Base-by-base conservation (phyloP, 352 stramenopile genomes). In the Phytophthora parvispora region DNA sequence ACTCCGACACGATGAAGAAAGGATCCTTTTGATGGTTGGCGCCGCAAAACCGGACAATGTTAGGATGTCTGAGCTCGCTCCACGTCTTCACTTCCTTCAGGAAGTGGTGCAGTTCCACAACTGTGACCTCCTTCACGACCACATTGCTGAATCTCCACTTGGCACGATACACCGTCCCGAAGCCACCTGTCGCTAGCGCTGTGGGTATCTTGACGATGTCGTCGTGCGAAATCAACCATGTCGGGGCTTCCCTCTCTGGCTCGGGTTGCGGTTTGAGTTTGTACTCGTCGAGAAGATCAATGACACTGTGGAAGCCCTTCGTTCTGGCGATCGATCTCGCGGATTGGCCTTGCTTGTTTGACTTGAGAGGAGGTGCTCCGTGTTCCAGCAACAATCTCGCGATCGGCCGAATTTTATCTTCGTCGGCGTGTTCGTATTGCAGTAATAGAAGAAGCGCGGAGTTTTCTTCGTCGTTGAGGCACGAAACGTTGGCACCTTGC, bases 1-100 rank as follows among this genome's bases (percentile, higher is more conserved):
- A 64, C 56, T 69, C 47, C 9, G 48, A 66, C 15, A 74, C 60
- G 9, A 74, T 70, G 18, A 74, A 74, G 51, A 36, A 70, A 12
- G 60, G 60, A 18, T 60, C 38, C 18, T 62, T 60, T 2, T 48
- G 47, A 64, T 74, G 27, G 38, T 74, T 69, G 0, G 60, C 60
- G 28, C 66, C 67, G 31, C 63, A 66, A 40, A 74, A 69, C 27
- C 43, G 60, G 10, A 74, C 60, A 6, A 69, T 50, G 43, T 74
- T 69, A 24, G 45, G 36, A 22, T 74, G 66, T 27, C 29, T 22
- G 15, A 74, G 43, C 13, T 31, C 34, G 25, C 43, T 22, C 58
- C 66, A 74, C 54, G 42, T 47, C 8, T 65, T 58, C 12, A 74
- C 66, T 63, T 74, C 58, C 15, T 36, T 48, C 48, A 69, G 24